Evolutionary conservation across 75 land plant species (phyloP), one percentile per base, ranked within the genome.

Genomic region (Azolla pinnata): DNA sequence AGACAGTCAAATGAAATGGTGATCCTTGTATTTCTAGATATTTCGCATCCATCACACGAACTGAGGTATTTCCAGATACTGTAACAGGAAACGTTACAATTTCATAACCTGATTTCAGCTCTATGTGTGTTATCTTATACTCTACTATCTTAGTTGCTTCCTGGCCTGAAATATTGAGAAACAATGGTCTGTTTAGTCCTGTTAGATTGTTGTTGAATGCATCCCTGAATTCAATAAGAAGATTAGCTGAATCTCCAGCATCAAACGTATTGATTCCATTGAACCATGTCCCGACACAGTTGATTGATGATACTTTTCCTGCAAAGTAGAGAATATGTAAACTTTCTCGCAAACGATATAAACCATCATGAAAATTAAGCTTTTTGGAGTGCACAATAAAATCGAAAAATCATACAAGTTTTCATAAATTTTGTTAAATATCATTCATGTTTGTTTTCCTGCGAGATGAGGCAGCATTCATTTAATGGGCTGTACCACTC

Each of bases 171-270:
- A 23, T 4, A 2, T 19, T 25, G 14, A 52, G 26, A 2, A 52
- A 1, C 2, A 52, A 14, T 23, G 54, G 54, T 52, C 27, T 25
- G 27, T 24, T 27, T 14, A 18, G 23, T 2, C 4, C 12, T 9
- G 54, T 52, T 2, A 52, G 29, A 23, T 52, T 52, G 54, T 52
- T 52, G 27, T 52, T 52, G 29, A 24, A 52, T 24, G 54, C 54
- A 26, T 52, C 54, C 2, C 2, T 2, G 27, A 52, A 52, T 29
- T 52, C 29, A 1, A 52, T 29, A 24, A 24, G 2, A 12, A 52
- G 24, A 27, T 24, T 52, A 27, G 54, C 28, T 52, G 10, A 2
- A 52, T 52, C 54, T 23, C 54, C 54, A 25, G 54, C 54, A 25
- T 23, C 4, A 27, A 52, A 52, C 9, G 54, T 27, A 24, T 52